Evolutionary conservation across 2,329 filamentous ascomycete species (phyloP).

Genomic region (Paramyrothecium sp.): DNA sequence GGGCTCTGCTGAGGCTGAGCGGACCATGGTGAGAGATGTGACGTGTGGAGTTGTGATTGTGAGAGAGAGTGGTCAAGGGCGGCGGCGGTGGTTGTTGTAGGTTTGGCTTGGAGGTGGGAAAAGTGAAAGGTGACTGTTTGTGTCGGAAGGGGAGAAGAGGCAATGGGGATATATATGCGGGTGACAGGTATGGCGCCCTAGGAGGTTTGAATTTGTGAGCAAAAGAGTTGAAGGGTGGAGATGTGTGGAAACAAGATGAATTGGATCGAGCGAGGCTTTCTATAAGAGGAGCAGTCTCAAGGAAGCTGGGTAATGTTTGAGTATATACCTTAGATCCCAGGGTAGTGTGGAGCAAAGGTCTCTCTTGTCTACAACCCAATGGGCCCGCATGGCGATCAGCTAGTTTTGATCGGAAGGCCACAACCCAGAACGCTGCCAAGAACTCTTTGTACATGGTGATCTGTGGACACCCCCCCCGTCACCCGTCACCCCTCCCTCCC

Average conservation of each 20-base stretch:
- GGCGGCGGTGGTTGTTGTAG: background rate
- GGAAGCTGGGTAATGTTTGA: background rate
- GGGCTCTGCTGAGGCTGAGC: slow-evolving; percentile 42
- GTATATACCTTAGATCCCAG: slow-evolving; percentile 14
- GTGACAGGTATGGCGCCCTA: too few relatives aligned
- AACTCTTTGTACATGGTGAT: background rate
- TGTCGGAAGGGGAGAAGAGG: slow-evolving; percentile 1
- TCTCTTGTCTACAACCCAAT: slow-evolving; percentile 19
- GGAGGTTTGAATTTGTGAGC: too few relatives aligned
- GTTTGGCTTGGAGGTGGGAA: background rate
- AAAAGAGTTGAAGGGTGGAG: background rate
- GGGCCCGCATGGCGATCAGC: slow-evolving; percentile 20
- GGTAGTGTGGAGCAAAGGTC: slow-evolving; percentile 18
- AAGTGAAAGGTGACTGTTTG: slow-evolving; percentile 4
- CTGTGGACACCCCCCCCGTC: background rate
- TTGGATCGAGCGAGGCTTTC: background rate
- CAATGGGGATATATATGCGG: too few relatives aligned
- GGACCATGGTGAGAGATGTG: slow-evolving; percentile 29
- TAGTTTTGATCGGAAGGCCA: slow-evolving; percentile 19
- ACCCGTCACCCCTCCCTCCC: background rate
- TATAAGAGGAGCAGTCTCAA: background rate
- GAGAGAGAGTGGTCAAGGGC: slow-evolving; percentile 4
- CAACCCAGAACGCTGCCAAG: background rate
- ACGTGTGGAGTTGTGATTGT: background rate
- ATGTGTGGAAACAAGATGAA: background rate